These are phyloP conservation scores for Tricholoma matsutake DNA, from an alignment of 768 basidiomycete species.

Conservation along the genomic window DNA sequence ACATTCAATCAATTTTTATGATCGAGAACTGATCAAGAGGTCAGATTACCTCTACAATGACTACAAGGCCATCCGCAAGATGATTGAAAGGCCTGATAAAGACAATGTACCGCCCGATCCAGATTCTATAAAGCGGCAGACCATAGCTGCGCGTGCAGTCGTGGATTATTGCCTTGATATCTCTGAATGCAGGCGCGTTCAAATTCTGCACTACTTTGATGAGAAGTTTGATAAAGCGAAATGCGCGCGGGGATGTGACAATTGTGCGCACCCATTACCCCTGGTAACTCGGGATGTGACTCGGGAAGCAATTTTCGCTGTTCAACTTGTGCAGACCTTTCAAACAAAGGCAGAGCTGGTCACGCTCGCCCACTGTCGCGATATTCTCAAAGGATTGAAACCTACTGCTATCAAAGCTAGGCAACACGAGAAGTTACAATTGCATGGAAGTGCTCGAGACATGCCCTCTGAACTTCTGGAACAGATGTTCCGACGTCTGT, in stretches of 20 bases:
- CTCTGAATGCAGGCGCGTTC: conserved; percentile 81
- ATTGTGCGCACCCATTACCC: conserved; percentile 58
- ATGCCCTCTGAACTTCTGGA: conserved; percentile 56
- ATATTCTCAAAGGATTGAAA: conserved; percentile 66
- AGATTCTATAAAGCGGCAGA: conserved; percentile 66
- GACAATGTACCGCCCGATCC: conserved; percentile 35
- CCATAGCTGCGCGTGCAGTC: conserved; percentile 62
- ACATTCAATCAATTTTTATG: neutral
- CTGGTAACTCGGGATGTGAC: conserved; percentile 59
- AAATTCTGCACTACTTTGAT: conserved; percentile 86
- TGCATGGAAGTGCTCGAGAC: conserved; percentile 54
- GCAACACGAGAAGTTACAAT: conserved; percentile 42
- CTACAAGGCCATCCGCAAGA: conserved; percentile 46
- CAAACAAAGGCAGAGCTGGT: conserved; percentile 43
- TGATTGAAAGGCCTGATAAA: conserved; percentile 58
- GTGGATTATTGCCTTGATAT: conserved; percentile 78
- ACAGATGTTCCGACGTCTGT: conserved; percentile 57
- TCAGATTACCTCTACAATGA: conserved; percentile 70
- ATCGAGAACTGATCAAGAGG: conserved; percentile 3
- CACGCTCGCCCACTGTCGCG: conserved; percentile 57
- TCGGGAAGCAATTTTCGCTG: conserved; percentile 47
- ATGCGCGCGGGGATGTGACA: conserved; percentile 80
- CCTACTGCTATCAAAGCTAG: conserved; percentile 42
- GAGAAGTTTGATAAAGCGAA: conserved; percentile 68
- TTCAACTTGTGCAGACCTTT: conserved; percentile 55